A percentile compares a stretch with the other conserved stretches of the same genome.
Conservation (phyloP, 2,329 filamentous ascomycete species). For the Paramyrothecium sp. region DNA sequence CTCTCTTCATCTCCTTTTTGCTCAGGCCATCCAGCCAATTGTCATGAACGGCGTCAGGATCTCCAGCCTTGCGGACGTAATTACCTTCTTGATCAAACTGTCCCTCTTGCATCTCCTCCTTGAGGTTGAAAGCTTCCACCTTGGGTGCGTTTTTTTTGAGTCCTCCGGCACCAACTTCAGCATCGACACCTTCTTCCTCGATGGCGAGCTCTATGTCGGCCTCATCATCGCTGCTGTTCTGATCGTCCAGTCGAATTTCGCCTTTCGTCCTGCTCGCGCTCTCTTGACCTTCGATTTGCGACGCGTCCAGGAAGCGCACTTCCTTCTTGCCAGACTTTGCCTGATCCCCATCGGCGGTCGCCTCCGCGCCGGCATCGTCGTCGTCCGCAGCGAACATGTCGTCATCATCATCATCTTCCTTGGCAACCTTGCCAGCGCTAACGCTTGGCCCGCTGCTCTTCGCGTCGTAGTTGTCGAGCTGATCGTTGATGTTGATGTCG, state of each 20-base stretch:
- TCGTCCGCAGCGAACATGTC: slow-evolving; percentile 85
- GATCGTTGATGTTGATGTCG: slow-evolving; percentile 48
- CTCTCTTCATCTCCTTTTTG: slow-evolving; percentile 89
- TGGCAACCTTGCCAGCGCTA: slow-evolving; percentile 35
- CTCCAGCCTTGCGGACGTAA: slow-evolving; percentile 82
- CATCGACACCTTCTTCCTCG: slow-evolving; percentile 74
- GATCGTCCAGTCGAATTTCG: slow-evolving; percentile 61
- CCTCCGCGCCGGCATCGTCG: slow-evolving; percentile 28
- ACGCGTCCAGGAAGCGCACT: slow-evolving; percentile 58
- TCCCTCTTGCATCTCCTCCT: slow-evolving; percentile 85
- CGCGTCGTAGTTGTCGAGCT: slow-evolving; percentile 54
- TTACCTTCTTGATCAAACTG: slow-evolving; percentile 90
- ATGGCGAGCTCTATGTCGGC: slow-evolving; percentile 70
- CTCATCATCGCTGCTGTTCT: slow-evolving; percentile 59
- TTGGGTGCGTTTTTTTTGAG: slow-evolving; percentile 93
- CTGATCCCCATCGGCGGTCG: slow-evolving; percentile 27
- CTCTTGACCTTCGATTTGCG: slow-evolving; percentile 78
- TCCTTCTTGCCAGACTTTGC: slow-evolving; percentile 45
- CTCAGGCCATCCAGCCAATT: slow-evolving; percentile 88
- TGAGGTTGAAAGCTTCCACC: slow-evolving; percentile 95
- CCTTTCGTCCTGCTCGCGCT: slow-evolving; percentile 71
- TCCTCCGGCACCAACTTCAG: slow-evolving; percentile 85
- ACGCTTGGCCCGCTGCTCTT: slow-evolving; percentile 36
- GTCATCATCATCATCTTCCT: slow-evolving; percentile 45
- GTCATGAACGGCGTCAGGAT: slow-evolving; percentile 89